Percentiles rank a stretch among this genome's conserved stretches.
Evolutionary conservation across 2,329 filamentous ascomycete genomes (phyloP).

Genomic region (Westerdykella ornata): DNA sequence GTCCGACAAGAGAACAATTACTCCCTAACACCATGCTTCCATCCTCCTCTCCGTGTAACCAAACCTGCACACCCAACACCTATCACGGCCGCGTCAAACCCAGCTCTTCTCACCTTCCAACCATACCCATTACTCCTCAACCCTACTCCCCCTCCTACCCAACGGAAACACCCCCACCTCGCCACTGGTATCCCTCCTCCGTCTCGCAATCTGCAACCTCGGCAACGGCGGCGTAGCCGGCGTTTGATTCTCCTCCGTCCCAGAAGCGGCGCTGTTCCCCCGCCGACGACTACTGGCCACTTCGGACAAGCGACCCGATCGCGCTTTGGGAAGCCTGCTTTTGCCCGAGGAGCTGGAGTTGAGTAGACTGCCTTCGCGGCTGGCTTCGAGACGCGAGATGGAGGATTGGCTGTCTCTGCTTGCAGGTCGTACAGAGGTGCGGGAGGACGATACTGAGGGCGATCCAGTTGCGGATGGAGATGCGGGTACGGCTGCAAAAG

Average conservation of each 20-base stretch:
- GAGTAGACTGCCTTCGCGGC: not conserved
- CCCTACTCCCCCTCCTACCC: conserved; percentile 1
- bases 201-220: conserved; percentile 27
- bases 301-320: conserved; percentile 26
- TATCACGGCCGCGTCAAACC: too few relatives aligned
- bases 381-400: not conserved
- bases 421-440: conserved; percentile 13
- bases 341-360: too few relatives aligned
- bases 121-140: not conserved
- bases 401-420: conserved; percentile 17
- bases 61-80: too few relatives aligned
- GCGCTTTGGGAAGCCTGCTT: conserved; percentile 23
- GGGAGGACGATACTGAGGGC: not conserved
- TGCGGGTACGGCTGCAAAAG: conserved; percentile 19
- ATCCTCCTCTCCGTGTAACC: too few relatives aligned
- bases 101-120: too few relatives aligned
- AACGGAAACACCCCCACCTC: conserved; percentile 22
- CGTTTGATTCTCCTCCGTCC: conserved; percentile 19
- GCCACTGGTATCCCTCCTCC: conserved; percentile 32
- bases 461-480: conserved; percentile 1
- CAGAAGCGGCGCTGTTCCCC: conserved; percentile 17
- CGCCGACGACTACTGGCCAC: conserved; percentile 16
- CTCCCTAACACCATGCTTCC: too few relatives aligned
- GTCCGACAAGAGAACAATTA: too few relatives aligned
- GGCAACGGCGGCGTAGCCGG: conserved; percentile 22